Conservation (phyloP, 495 filamentous ascomycete genomes). For the Penicillium coffeae region DNA sequence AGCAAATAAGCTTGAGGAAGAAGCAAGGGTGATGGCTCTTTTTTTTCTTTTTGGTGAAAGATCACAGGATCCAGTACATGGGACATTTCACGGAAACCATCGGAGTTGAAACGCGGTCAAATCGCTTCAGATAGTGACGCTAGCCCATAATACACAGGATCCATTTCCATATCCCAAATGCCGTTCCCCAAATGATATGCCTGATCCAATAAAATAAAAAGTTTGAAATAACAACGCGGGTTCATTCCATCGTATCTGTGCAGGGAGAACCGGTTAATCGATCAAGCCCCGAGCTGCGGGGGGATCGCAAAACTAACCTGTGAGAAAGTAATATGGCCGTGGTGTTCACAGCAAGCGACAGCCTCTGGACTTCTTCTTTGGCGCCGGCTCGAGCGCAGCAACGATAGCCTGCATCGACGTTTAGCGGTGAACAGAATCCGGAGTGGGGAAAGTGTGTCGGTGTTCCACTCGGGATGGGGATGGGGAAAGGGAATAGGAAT, state of each 20-base stretch:
- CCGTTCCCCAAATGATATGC: conserved; percentile 14
- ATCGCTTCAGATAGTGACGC: conserved; percentile 21
- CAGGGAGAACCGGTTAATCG: background rate
- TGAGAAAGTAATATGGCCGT: conserved; percentile 9
- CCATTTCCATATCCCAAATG: conserved; percentile 12
- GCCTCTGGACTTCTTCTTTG: conserved; percentile 57
- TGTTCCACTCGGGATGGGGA: background rate
- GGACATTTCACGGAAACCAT: conserved; percentile 5
- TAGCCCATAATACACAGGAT: conserved; percentile 14
- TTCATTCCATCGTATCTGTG: conserved; percentile 32
- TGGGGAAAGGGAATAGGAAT: background rate
- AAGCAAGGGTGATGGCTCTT: background rate
- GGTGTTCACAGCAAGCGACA: conserved; percentile 40
- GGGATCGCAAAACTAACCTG: conserved; percentile 26
- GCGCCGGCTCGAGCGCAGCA: conserved; percentile 80
- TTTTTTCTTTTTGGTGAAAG: too few relatives aligned
- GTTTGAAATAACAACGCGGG: conserved; percentile 19
- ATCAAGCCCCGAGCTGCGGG: conserved; percentile 5
- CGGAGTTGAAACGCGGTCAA: conserved; percentile 12
- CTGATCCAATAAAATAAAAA: conserved; percentile 10
- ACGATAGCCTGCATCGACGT: conserved; percentile 67
- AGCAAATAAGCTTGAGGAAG: background rate
- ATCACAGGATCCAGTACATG: background rate
- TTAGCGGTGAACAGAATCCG: conserved; percentile 8
- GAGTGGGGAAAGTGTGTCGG: background rate